phyloP scores from a whole-genome alignment of 805 yeast species.

The Scheffersomyces ergatensis region DNA sequence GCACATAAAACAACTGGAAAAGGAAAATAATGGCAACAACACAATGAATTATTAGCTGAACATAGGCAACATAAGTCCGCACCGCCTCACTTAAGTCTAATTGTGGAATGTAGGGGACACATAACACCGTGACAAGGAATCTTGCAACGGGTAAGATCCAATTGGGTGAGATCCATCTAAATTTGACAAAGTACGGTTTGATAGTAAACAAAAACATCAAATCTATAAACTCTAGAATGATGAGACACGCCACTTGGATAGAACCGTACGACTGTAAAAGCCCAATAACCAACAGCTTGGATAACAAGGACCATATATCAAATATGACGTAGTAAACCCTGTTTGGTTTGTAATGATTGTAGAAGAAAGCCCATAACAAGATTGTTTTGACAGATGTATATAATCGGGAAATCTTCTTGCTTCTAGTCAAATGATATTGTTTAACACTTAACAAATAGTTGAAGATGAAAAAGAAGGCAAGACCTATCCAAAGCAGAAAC shows the following conservation, averaged over 20 bases:
- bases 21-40: conserved; percentile 28
- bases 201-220: conserved; percentile 17
- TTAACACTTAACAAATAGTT: conserved; percentile 23
- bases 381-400: conserved; percentile 49
- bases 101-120: conserved; percentile 40
- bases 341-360: conserved; percentile 43
- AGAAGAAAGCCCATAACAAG: conserved; percentile 45
- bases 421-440: conserved; percentile 12
- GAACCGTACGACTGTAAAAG: conserved; percentile 41
- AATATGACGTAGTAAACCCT: conserved; percentile 35
- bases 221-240: conserved; percentile 32
- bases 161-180: conserved; percentile 26
- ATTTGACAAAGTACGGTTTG: conserved; percentile 26
- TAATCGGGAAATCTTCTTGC: conserved; percentile 24
- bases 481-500: conserved; percentile 19
- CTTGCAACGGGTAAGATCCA: conserved; percentile 37
- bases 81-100: conserved; percentile 33
- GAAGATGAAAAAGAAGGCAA: conserved; percentile 19
- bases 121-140: conserved; percentile 37
- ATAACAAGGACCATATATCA: conserved; percentile 29
- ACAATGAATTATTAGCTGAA: conserved; percentile 40
- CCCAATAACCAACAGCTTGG: conserved; percentile 43
- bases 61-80: conserved; percentile 43
- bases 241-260: conserved; percentile 41
- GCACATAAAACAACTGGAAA: conserved; percentile 26